phyloP scores from a whole-genome alignment of 2,329 filamentous ascomycete species.

The Diaporthe eres region DNA sequence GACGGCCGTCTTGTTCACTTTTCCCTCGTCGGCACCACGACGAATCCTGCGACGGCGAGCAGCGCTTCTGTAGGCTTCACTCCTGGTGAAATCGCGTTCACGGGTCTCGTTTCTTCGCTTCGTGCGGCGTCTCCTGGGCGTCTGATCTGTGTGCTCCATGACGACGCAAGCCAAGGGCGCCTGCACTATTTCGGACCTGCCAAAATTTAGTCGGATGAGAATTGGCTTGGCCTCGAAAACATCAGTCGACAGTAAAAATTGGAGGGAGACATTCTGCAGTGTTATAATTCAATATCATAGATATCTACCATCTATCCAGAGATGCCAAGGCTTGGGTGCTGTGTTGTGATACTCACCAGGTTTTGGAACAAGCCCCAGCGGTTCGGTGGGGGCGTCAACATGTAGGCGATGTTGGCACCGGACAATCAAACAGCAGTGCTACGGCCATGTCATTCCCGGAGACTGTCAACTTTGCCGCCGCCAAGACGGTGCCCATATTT shows the following conservation, averaged over 20 bases:
- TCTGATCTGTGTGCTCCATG: conserved; percentile 13
- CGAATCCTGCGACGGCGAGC: conserved; percentile 12
- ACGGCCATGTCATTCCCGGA: conserved; percentile 17
- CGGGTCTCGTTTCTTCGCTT: conserved; percentile 22
- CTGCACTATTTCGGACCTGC: neutral
- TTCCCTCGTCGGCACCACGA: neutral
- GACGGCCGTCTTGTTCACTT: neutral
- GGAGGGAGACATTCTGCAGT: neutral
- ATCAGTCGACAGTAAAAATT: neutral
- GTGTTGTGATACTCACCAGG: conserved; percentile 10
- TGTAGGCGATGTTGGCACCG: neutral
- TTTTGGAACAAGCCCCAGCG: conserved; percentile 13
- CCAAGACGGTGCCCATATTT: conserved; percentile 15
- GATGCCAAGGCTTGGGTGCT: conserved; percentile 20
- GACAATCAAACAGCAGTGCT: conserved; percentile 12
- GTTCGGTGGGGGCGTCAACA: neutral
- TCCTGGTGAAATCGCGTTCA: conserved; percentile 5
- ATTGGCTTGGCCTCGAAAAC: conserved; percentile 15
- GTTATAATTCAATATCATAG: conserved; percentile 14
- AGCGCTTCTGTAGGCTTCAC: conserved; percentile 6
- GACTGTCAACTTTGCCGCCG: conserved; percentile 10
- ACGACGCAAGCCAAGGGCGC: conserved; percentile 8
- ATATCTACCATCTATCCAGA: conserved; percentile 8
- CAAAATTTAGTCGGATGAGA: conserved; percentile 12
- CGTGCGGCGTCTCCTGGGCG: conserved; percentile 11